A percentile compares a stretch with the other conserved stretches of the same genome.
Conservation (phyloP, 139 green algal species). For the Micractinium conductrix region DNA sequence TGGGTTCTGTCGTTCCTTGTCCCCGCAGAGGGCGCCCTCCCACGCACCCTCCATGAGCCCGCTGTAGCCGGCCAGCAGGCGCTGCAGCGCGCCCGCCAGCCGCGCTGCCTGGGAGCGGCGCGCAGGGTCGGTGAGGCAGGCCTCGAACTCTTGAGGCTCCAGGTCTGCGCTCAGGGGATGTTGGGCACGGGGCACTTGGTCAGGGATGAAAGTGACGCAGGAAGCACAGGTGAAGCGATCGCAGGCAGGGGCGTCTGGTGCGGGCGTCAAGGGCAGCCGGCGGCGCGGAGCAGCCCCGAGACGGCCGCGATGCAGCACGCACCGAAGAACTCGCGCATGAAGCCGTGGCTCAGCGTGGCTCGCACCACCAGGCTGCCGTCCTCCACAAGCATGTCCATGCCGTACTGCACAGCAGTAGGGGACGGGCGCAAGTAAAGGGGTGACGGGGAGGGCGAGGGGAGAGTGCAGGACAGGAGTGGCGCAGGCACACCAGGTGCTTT, state of each 20-base stretch:
- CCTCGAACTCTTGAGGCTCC: conserved; percentile 10
- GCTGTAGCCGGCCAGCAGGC: conserved; percentile 29
- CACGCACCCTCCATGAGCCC: conserved; percentile 20
- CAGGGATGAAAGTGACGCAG: neutral
- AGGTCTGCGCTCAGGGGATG: neutral
- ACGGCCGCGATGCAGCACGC: neutral
- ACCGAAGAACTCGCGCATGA: conserved; percentile 43
- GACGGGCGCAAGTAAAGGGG: neutral
- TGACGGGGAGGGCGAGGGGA: neutral
- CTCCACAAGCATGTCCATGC: conserved; percentile 22
- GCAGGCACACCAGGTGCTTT: neutral
- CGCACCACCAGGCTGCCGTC: conserved; percentile 34
- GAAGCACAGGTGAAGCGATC: neutral
- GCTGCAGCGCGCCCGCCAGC: conserved; percentile 2
- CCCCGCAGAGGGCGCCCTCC: too few species aligned
- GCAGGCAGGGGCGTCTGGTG: neutral
- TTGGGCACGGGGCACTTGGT: too few species aligned
- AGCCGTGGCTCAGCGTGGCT: conserved; percentile 15
- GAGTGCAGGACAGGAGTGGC: neutral
- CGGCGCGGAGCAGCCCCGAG: neutral
- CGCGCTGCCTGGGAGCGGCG: neutral
- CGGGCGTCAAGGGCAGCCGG: neutral
- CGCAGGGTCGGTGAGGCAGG: neutral
- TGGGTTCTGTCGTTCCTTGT: neutral
- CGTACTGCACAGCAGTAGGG: conserved; percentile 4